Evolutionary conservation across 257 asterid species (phyloP).

Genomic region (Fraxinus excelsior): DNA sequence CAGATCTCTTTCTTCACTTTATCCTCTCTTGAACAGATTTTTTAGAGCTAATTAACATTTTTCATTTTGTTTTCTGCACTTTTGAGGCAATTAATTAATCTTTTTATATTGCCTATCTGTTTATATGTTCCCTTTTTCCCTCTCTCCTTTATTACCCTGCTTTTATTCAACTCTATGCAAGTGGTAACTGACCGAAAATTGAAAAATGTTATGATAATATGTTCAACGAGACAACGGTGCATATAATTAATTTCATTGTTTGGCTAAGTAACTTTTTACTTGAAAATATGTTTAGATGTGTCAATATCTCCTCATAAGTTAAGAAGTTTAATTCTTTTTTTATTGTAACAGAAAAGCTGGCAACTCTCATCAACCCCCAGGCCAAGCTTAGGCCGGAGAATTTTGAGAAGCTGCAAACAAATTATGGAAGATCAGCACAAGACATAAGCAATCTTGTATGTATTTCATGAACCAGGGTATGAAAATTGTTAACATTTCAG

Average conservation of each 20-base stretch:
- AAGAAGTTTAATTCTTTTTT: neutral
- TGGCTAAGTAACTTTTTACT: neutral
- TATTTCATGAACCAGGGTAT: conserved; percentile 32
- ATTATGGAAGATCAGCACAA: conserved; percentile 10
- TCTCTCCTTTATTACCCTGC: too few species aligned
- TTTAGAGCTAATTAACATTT: conserved; percentile 27
- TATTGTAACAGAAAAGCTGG: conserved; percentile 59
- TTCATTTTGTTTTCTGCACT: conserved; percentile 47
- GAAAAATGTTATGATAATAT: neutral
- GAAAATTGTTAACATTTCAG: conserved; percentile 24
- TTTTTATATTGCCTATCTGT: conserved; percentile 45
- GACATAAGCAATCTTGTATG: conserved; percentile 27
- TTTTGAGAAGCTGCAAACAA: conserved; percentile 7
- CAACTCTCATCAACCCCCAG: conserved; percentile 66
- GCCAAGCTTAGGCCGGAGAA: conserved; percentile 43
- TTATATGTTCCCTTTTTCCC: too few species aligned
- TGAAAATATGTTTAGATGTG: neutral
- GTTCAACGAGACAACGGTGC: neutral
- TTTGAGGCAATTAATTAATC: conserved; percentile 41
- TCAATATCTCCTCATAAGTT: neutral
- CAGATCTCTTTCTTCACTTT: conserved; percentile 29
- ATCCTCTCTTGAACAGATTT: conserved; percentile 37
- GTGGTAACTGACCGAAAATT: too few species aligned
- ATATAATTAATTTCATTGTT: neutral
- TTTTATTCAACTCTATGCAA: too few species aligned